A percentile compares a stretch with the other conserved stretches of the same genome.
These are phyloP conservation scores for Juncus effusus DNA, from an alignment of 176 grass and related monocot genomes.

Conservation along the genomic window DNA sequence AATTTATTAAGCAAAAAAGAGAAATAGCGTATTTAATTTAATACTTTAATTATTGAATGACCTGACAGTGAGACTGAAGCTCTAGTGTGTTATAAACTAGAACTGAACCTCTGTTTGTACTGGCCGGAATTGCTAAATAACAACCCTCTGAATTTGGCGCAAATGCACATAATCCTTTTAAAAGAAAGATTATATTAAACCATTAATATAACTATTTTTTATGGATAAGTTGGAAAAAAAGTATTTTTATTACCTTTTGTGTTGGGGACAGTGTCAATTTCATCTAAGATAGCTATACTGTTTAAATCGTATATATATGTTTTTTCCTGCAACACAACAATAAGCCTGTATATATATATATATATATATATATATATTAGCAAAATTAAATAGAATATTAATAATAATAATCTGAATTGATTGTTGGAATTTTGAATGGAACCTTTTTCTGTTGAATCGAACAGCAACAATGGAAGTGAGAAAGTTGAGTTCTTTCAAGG, in stretches of 20 bases:
- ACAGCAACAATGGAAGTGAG: constrained; percentile 83
- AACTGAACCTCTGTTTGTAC: constrained; percentile 79
- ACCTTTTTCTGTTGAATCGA: constrained; percentile 77
- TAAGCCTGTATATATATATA: constrained; percentile 67
- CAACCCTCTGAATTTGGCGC: constrained; percentile 74
- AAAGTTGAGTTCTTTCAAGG: constrained; percentile 67
- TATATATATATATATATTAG: constrained; percentile 52
- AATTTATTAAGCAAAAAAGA: neutral
- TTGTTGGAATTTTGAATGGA: constrained; percentile 11
- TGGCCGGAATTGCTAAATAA: constrained; percentile 84
- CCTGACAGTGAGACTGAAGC: constrained; percentile 93
- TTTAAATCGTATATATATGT: constrained; percentile 85
- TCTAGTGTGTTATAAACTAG: constrained; percentile 86
- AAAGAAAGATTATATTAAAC: constrained; percentile 17
- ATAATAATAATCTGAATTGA: neutral
- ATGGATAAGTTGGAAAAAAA: constrained; percentile 1
- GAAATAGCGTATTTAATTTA: constrained; percentile 4
- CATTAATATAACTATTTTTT: neutral
- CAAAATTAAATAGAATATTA: constrained; percentile 24
- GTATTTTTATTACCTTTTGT: constrained; percentile 52
- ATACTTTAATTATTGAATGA: constrained; percentile 28
- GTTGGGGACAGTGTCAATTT: constrained; percentile 83
- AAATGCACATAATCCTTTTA: constrained; percentile 89
- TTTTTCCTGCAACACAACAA: constrained; percentile 91
- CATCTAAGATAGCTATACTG: constrained; percentile 68